These are phyloP conservation scores for Athelia sp. DNA, from an alignment of 1,284 basidiomycete genomes.

Conservation along the genomic window DNA sequence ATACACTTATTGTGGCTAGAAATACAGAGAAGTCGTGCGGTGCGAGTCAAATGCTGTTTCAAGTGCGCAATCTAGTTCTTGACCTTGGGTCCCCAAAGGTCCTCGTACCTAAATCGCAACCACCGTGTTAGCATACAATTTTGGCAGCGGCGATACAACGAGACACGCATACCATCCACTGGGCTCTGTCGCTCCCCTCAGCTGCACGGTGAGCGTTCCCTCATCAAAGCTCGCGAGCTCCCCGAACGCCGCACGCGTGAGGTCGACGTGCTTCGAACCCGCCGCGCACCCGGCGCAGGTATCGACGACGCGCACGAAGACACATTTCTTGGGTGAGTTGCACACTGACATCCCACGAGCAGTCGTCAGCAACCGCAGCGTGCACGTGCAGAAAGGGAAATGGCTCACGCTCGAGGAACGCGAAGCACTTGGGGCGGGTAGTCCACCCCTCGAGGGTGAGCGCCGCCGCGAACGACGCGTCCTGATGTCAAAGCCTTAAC, in stretches of 20 bases:
- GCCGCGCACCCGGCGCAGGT: constrained; percentile 68
- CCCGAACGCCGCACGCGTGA: constrained; percentile 64
- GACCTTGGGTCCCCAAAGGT: constrained; percentile 64
- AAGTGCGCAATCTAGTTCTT: constrained; percentile 7
- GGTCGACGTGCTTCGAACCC: constrained; percentile 71
- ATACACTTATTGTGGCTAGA: background rate
- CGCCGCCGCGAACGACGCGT: constrained; percentile 69
- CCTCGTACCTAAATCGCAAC: constrained; percentile 44
- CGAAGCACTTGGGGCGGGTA: constrained; percentile 65
- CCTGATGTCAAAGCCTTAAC: constrained; percentile 39
- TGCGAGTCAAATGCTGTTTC: background rate
- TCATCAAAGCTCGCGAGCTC: constrained; percentile 45
- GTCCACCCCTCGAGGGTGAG: constrained; percentile 68
- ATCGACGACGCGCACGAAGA: constrained; percentile 75
- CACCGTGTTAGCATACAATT: constrained; percentile 3
- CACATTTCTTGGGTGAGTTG: constrained; percentile 51
- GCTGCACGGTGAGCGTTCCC: constrained; percentile 53
- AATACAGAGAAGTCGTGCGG: constrained; percentile 1
- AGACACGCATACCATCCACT: constrained; percentile 42
- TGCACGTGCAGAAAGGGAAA: constrained; percentile 1
- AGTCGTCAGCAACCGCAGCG: constrained; percentile 4
- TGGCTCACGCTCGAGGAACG: constrained; percentile 68
- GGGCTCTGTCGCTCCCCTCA: constrained; percentile 57
- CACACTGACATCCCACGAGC: constrained; percentile 47
- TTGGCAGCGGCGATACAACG: background rate